Percentiles rank a stretch among this genome's conserved stretches.
Conservation (phyloP, 2,329 filamentous ascomycete species). For the Lachnellula subtilissima region DNA sequence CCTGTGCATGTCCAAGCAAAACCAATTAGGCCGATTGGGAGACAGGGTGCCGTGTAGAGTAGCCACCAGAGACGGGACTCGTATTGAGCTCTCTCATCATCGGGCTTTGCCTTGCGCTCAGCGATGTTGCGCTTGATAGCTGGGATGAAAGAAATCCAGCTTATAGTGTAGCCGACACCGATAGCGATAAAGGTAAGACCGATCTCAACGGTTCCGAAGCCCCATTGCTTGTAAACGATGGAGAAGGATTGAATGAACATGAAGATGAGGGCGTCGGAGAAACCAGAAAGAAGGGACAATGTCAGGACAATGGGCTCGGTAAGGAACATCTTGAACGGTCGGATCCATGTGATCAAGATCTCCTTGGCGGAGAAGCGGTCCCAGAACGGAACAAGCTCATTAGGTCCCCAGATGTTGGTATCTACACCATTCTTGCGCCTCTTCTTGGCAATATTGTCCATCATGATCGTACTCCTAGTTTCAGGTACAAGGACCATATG, state of each 20-base stretch:
- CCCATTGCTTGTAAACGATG: conserved; percentile 64
- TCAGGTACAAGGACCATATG: conserved; percentile 71
- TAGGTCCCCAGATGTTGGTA: conserved; percentile 60
- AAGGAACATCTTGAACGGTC: conserved; percentile 68
- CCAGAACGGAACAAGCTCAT: conserved; percentile 60
- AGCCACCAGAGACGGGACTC: conserved; percentile 64
- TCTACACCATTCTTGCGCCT: conserved; percentile 57
- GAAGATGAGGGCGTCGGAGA: conserved; percentile 72
- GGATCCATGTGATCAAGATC: conserved; percentile 51
- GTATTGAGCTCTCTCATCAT: conserved; percentile 58
- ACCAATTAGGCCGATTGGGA: conserved; percentile 64
- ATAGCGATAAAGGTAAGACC: conserved; percentile 63
- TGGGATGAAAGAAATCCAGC: conserved; percentile 55
- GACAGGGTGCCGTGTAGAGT: conserved; percentile 54
- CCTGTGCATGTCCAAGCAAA: conserved; percentile 66
- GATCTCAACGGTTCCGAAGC: conserved; percentile 51
- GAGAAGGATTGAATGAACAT: conserved; percentile 70
- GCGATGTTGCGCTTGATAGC: conserved; percentile 50
- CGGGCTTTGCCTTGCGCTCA: conserved; percentile 45
- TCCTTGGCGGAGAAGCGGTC: conserved; percentile 56
- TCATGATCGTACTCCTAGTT: conserved; percentile 70
- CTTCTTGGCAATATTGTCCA: conserved; percentile 74
- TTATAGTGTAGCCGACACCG: conserved; percentile 60
- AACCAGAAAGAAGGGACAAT: conserved; percentile 66
- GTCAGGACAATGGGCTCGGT: conserved; percentile 70